Evolutionary conservation across 1,139 yeast genomes (phyloP), one percentile per base, ranked within the genome.

Genomic region (Ogataea hybrid): DNA sequence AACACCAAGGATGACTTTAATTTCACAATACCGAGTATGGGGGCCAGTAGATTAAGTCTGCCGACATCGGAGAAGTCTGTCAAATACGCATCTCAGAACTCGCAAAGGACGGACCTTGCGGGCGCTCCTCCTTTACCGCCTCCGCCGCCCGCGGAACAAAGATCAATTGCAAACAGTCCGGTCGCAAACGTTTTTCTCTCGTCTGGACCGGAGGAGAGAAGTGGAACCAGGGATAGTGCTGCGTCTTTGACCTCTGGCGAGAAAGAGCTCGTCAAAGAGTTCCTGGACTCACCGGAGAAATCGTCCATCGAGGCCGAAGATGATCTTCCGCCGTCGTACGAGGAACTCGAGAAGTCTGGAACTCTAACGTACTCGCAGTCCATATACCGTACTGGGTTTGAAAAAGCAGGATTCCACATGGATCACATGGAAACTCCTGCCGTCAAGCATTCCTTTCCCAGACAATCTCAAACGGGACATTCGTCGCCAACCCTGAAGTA

Each of bases 341-440:
- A 58, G 41, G 64, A 59, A 32, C 32, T 59, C 4, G 64, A 59
- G 36, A 54, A 58, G 28, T 54, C 62, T 0, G 63, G 63, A 9
- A 48, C 52, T 12, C 43, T 59, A 32, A 57, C 61, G 5, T 59
- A 59, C 34, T 54, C 63, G 3, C 47, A 52, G 40, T 59, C 64
- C 6, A 61, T 61, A 40, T 61, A 61, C 38, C 46, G 63, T 23
- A 57, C 63, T 1, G 63, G 63, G 6, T 60, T 59, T 43, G 64
- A 61, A 42, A 61, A 61, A 42, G 64, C 63, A 2, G 64, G 64
- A 5, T 52, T 57, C 30, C 55, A 58, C 28, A 35, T 58, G 46
- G 58, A 57, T 35, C 60, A 58, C 39, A 47, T 53, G n/a, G 33
- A 35, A 5, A 35, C 50, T 3, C 48, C 53, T 28, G 29, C 28